Percentiles rank a stretch among this genome's conserved stretches.
These are phyloP conservation scores for Suillus plorans DNA, from an alignment of 768 basidiomycete species.

Conservation along the genomic window DNA sequence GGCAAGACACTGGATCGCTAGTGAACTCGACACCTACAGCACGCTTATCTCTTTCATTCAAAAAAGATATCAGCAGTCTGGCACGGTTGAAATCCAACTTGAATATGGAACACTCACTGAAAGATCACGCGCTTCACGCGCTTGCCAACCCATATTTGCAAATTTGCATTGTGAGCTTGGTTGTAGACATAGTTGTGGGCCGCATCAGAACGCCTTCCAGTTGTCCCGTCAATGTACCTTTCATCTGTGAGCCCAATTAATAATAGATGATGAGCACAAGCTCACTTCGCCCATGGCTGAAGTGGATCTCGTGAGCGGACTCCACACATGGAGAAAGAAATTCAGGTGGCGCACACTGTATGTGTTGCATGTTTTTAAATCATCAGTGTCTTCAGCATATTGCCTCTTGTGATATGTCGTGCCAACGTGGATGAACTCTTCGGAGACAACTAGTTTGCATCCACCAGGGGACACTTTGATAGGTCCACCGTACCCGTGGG, in stretches of 20 bases:
- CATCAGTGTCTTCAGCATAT: constrained; percentile 47
- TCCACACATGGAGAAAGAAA: neutral
- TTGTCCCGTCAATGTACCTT: constrained; percentile 51
- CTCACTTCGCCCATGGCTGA: constrained; percentile 23
- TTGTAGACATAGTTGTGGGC: constrained; percentile 40
- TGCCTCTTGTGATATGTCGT: constrained; percentile 46
- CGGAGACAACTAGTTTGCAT: constrained; percentile 21
- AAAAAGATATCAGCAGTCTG: neutral
- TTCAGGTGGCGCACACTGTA: constrained; percentile 20
- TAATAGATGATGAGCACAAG: neutral
- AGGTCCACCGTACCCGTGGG: constrained; percentile 24
- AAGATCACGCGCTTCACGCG: constrained; percentile 35
- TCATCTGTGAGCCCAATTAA: neutral
- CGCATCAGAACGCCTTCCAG: constrained; percentile 31
- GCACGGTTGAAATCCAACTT: neutral
- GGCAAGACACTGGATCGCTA: constrained; percentile 24
- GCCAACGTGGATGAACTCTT: constrained; percentile 49
- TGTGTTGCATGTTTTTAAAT: constrained; percentile 32
- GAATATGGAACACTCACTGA: constrained; percentile 26
- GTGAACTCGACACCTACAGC: constrained; percentile 40
- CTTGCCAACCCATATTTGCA: constrained; percentile 32
- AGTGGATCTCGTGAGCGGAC: neutral
- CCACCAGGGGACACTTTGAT: constrained; percentile 26
- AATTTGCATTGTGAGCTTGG: constrained; percentile 26
- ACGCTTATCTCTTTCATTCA: constrained; percentile 26